phyloP scores from a whole-genome alignment of 2,329 filamentous ascomycete species.

The Penicillium sp. region DNA sequence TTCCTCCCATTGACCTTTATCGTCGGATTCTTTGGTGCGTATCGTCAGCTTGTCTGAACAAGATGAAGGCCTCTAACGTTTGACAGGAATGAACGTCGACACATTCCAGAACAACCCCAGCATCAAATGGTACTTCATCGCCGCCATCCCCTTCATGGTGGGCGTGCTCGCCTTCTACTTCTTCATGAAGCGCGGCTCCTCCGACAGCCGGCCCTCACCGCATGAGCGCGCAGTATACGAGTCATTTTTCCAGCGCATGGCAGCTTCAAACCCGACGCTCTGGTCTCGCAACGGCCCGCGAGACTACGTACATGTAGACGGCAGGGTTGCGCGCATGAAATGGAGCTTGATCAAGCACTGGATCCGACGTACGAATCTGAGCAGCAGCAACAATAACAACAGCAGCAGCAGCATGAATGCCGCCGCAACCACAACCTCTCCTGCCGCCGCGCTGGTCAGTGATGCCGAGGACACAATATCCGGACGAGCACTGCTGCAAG shows the following conservation, averaged over 20 bases:
- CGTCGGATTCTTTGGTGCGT: slow-evolving; percentile 37
- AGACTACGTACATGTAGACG: slow-evolving; percentile 37
- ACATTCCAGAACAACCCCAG: slow-evolving; percentile 40
- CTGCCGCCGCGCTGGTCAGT: not conserved
- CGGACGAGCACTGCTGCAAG: slow-evolving; percentile 11
- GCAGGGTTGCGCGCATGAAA: slow-evolving; percentile 38
- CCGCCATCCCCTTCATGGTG: slow-evolving; percentile 43
- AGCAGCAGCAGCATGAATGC: not conserved
- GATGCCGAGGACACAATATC: not conserved
- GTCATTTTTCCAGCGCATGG: slow-evolving; percentile 46
- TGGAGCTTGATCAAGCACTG: slow-evolving; percentile 48
- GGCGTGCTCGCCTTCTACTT: slow-evolving; percentile 47
- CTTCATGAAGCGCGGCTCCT: slow-evolving; percentile 41
- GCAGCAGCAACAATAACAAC: not conserved
- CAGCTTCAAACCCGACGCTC: slow-evolving; percentile 42
- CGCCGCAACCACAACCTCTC: not conserved
- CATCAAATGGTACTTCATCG: slow-evolving; percentile 51
- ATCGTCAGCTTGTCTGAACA: not conserved
- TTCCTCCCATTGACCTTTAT: slow-evolving; percentile 48
- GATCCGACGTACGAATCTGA: slow-evolving; percentile 43
- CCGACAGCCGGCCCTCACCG: slow-evolving; percentile 42
- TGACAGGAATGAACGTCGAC: slow-evolving; percentile 41
- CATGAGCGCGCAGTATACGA: slow-evolving; percentile 50
- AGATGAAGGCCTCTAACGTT: not conserved
- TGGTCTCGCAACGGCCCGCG: slow-evolving; percentile 49